Conservation (phyloP, 2,329 filamentous ascomycete species). For the Diaporthe caulivora region DNA sequence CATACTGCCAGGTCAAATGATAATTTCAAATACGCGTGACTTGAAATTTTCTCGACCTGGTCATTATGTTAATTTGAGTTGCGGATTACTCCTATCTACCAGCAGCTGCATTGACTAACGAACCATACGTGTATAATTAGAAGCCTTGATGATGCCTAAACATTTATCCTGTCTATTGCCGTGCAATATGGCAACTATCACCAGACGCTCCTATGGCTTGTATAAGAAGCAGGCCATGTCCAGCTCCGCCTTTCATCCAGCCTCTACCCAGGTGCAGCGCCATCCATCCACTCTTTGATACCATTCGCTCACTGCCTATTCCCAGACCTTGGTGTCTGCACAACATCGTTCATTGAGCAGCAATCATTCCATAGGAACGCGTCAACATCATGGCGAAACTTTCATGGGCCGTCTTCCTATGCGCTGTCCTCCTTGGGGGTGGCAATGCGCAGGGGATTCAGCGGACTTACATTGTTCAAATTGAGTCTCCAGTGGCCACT, state of each 20-base stretch:
- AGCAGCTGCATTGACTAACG: not conserved
- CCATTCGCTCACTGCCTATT: not conserved
- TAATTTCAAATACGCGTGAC: not conserved
- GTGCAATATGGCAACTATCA: not conserved
- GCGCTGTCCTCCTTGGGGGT: not conserved
- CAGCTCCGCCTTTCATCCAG: no score
- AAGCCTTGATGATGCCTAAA: not conserved
- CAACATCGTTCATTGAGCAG: not conserved
- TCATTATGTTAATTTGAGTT: constrained; percentile 4
- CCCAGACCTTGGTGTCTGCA: not conserved
- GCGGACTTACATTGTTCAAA: constrained; percentile 30
- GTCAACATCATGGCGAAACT: not conserved
- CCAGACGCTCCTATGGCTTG: not conserved
- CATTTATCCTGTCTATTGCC: not conserved
- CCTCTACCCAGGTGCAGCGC: fast-evolving
- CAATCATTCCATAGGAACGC: not conserved
- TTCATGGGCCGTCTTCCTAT: not conserved
- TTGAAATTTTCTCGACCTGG: not conserved
- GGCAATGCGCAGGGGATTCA: not conserved
- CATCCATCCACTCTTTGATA: not conserved
- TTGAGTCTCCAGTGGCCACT: not conserved
- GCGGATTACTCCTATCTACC: constrained; percentile 1
- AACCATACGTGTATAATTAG: not conserved
- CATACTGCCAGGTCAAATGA: not conserved
- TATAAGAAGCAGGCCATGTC: not conserved